phyloP scores from a whole-genome alignment of 2,329 filamentous ascomycete genomes.

The Colletotrichum spaethianum region DNA sequence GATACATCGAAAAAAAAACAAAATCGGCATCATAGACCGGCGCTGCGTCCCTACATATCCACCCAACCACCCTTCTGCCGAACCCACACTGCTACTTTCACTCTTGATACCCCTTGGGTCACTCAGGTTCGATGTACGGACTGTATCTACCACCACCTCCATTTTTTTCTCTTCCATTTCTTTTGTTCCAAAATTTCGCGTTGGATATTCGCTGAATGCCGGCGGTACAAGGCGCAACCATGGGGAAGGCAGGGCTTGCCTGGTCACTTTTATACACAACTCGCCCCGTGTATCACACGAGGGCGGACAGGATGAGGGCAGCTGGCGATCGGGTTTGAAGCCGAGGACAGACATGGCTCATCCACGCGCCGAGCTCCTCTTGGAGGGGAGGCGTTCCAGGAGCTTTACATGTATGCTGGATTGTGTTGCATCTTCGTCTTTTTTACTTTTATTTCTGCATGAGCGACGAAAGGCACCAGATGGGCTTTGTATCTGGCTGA shows the following conservation, averaged over 20 bases:
- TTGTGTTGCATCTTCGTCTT: slow-evolving; percentile 34
- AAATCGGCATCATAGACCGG: slow-evolving; percentile 37
- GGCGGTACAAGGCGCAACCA: slow-evolving; percentile 34
- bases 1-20: slow-evolving; percentile 30
- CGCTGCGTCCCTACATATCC: slow-evolving; percentile 27
- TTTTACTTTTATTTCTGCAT: slow-evolving; percentile 36
- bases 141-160: slow-evolving; percentile 38
- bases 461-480: slow-evolving; percentile 42
- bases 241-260: slow-evolving; percentile 39
- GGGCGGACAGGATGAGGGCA: slow-evolving; percentile 16
- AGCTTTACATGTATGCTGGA: slow-evolving; percentile 35
- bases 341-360: slow-evolving; percentile 12
- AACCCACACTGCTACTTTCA: slow-evolving; percentile 26
- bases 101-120: slow-evolving; percentile 34
- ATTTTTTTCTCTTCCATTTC: slow-evolving; percentile 12
- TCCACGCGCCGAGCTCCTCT: slow-evolving; percentile 23
- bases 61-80: slow-evolving; percentile 19
- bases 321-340: slow-evolving; percentile 17
- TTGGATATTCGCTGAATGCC: slow-evolving; percentile 21
- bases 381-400: slow-evolving; percentile 37
- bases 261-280: slow-evolving; percentile 33
- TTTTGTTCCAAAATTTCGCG: slow-evolving; percentile 24
- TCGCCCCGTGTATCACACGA: slow-evolving; percentile 9
- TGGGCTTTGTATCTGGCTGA: slow-evolving; percentile 32
- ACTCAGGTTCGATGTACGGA: slow-evolving; percentile 32